Percentiles rank a stretch among this genome's conserved stretches.
phyloP scores from a whole-genome alignment of 768 basidiomycete species.

The Serendipita vermifera region DNA sequence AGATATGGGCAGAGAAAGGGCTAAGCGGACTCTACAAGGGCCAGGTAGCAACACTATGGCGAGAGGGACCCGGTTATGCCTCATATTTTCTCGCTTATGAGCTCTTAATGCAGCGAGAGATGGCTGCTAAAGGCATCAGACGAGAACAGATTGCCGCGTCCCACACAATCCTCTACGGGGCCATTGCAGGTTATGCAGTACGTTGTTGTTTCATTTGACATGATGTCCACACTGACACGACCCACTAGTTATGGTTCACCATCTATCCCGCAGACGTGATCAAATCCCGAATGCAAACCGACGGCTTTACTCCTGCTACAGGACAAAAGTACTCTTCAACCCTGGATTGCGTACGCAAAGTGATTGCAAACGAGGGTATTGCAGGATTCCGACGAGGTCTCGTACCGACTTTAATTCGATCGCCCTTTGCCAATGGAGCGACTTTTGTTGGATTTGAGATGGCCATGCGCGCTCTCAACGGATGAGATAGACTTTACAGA shows the following conservation, averaged over 20 bases:
- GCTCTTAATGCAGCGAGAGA: constrained; percentile 77
- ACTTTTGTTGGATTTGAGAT: constrained; percentile 96
- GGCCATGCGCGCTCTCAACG: constrained; percentile 45
- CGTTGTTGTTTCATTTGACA: constrained; percentile 21
- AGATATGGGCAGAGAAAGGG: constrained; percentile 65
- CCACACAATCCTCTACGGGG: constrained; percentile 77
- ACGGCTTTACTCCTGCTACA: constrained; percentile 61
- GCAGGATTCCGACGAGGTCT: constrained; percentile 86
- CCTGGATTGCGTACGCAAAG: constrained; percentile 66
- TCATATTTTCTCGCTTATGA: constrained; percentile 90
- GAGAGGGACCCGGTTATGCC: constrained; percentile 73
- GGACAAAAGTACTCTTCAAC: constrained; percentile 76
- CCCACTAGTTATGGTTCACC: constrained; percentile 62
- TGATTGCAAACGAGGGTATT: constrained; percentile 74
- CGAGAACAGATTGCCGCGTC: constrained; percentile 47
- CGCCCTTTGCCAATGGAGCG: constrained; percentile 91
- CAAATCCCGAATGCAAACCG: constrained; percentile 93
- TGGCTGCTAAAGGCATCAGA: constrained; percentile 26
- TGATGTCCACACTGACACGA: not conserved
- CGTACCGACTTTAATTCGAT: constrained; percentile 81
- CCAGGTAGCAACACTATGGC: constrained; percentile 73
- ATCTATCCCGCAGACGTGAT: constrained; percentile 96
- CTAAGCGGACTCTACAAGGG: constrained; percentile 85
- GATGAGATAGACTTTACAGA: constrained; percentile 1
- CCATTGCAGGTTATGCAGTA: constrained; percentile 84